phyloP scores from a whole-genome alignment of 176 grass and related monocot species.

The Carex kokanica region DNA sequence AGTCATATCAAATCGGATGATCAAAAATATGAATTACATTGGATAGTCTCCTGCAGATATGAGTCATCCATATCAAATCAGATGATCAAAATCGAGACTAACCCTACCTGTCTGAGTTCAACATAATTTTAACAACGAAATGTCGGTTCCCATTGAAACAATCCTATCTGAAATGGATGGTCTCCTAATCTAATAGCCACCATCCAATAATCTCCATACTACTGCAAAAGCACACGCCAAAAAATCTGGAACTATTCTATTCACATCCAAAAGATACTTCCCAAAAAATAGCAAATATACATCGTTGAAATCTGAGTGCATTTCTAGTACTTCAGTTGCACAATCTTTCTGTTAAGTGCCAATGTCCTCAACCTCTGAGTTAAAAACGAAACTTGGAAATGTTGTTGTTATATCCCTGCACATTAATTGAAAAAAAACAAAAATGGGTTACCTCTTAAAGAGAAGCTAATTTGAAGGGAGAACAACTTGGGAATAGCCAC shows the following conservation, averaged over 20 bases:
- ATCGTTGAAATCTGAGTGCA: neutral
- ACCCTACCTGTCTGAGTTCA: neutral
- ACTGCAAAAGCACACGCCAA: neutral
- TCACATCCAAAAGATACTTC: neutral
- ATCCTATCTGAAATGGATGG: neutral
- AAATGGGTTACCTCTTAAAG: neutral
- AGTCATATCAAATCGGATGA: no score
- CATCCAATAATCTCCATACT: neutral
- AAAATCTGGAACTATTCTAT: neutral
- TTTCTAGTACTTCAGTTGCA: neutral
- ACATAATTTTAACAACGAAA: neutral
- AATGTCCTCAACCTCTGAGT: constrained; percentile 82
- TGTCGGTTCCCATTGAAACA: neutral
- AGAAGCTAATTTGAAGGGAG: neutral
- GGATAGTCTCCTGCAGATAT: neutral
- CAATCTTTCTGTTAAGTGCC: constrained; percentile 43
- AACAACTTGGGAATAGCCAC: neutral
- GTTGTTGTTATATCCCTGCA: constrained; percentile 98
- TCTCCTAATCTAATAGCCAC: neutral
- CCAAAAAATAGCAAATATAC: neutral
- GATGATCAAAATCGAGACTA: neutral
- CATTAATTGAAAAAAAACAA: neutral
- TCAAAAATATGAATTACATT: neutral
- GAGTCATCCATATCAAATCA: neutral
- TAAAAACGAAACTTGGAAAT: constrained; percentile 94